Conservation (phyloP, 1,139 yeast species). For the Dujonia santamariae region DNA sequence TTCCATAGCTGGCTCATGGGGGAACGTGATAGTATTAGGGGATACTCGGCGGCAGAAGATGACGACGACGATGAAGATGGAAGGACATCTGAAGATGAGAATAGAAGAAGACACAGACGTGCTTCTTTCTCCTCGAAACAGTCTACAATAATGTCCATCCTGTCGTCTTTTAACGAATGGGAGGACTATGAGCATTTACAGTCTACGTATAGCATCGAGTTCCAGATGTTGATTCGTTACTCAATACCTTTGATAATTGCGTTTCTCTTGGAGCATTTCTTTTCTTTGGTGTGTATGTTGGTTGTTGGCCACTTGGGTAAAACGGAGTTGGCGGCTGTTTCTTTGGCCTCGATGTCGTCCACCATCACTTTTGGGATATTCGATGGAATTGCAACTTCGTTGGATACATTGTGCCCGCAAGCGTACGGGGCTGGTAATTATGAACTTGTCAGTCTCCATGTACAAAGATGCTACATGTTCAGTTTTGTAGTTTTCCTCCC, state of each 20-base stretch:
- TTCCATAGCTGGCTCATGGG: conserved; percentile 59
- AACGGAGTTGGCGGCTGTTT: conserved; percentile 73
- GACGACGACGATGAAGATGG: conserved; percentile 35
- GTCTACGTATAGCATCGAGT: conserved; percentile 47
- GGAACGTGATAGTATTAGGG: conserved; percentile 64
- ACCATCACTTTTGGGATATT: conserved; percentile 80
- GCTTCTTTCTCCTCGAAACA: conserved; percentile 9
- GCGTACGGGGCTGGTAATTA: conserved; percentile 73
- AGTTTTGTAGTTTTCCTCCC: conserved; percentile 58
- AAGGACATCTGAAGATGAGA: conserved; percentile 14
- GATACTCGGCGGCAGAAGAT: conserved; percentile 40
- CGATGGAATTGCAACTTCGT: conserved; percentile 84
- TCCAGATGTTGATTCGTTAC: conserved; percentile 47
- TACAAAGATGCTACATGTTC: conserved; percentile 61
- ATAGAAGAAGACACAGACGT: conserved; percentile 16
- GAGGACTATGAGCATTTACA: conserved; percentile 41
- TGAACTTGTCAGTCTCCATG: conserved; percentile 57
- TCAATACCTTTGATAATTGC: conserved; percentile 66
- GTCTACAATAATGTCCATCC: conserved; percentile 27
- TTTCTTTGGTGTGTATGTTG: conserved; percentile 66
- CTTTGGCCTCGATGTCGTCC: conserved; percentile 84
- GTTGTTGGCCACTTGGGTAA: conserved; percentile 76
- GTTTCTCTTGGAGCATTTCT: conserved; percentile 67
- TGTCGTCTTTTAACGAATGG: conserved; percentile 18
- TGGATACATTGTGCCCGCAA: conserved; percentile 86